Base-by-base conservation (phyloP, 352 stramenopile genomes). In the Vaucheria bursata region DNA sequence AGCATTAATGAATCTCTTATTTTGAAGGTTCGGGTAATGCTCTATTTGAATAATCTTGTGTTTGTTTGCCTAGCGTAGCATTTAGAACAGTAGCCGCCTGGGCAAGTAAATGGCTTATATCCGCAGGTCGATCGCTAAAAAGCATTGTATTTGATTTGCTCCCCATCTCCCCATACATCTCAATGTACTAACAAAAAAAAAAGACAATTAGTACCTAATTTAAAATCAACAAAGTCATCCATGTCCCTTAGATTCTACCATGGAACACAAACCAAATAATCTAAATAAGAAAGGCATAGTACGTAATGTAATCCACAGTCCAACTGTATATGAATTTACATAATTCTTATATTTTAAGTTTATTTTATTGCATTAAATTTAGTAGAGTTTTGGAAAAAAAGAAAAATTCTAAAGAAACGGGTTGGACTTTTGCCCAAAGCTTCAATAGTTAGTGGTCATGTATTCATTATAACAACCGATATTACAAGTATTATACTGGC, bases 101-200 rank as follows among this genome's bases (percentile, higher is more conserved):
- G 29, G 83, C 84, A 8, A 87, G 52, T n/a, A 87, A 73, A 37
- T 79, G 74, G 35, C 89, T 86, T 7, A 91, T 84, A 85, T 94
- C 88, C 5, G 85, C 90, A 7, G 90, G 86, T 33, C 81, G 81
- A 39, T 94, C 88, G 77, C 88, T 89, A 79, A 94, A 94, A 68
- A 94, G 87, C 81, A 94, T 94, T 0, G 90, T 94, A 83, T 94
- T 93, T 69, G 81, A 89, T 79, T 91, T 82, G 49, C 85, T 86
- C 66, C 88, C 90, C 88, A 94, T 93, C 78, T 92, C 88, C 31
- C 87, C 88, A 81, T 93, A 94, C 90, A 94, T 93, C 33, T 87
- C 74, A 31, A 93, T 89, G 82, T 94, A 94, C 39, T 91, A 37
- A 32, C 25, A 76, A n/a, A n/a, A n/a, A n/a, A n/a, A n/a, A n/a